These are phyloP conservation scores for Pueraria montana DNA, from an alignment of 306 rosid genomes.

Conservation along the genomic window DNA sequence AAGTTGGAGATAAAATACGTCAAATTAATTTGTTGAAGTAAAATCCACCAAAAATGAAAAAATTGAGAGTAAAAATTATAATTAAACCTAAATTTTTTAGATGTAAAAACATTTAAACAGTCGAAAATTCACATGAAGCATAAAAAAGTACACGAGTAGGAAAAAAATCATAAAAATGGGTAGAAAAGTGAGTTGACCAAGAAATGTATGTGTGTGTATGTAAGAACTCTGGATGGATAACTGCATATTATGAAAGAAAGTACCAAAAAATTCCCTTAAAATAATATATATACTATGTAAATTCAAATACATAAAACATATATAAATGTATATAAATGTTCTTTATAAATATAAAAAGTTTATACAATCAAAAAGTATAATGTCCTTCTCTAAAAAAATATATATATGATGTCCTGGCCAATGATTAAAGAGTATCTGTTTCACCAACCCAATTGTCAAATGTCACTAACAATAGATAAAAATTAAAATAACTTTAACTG, in stretches of 20 bases:
- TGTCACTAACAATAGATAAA: neutral
- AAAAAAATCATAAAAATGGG: neutral
- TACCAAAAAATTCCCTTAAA: too few relatives aligned
- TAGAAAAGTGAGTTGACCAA: neutral
- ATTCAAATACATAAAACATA: neutral
- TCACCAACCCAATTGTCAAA: neutral
- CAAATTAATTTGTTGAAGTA: too few relatives aligned
- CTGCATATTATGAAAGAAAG: too few relatives aligned
- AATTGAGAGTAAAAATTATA: too few relatives aligned
- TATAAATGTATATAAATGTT: neutral
- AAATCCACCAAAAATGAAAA: too few relatives aligned
- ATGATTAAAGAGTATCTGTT: neutral
- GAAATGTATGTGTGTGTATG: neutral
- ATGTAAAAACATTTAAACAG: neutral
- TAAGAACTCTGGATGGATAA: too few relatives aligned
- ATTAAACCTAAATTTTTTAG: too few relatives aligned
- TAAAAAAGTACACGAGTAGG: neutral
- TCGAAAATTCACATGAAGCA: too few relatives aligned
- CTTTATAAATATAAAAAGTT: neutral
- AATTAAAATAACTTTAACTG: neutral
- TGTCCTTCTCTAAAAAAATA: too few relatives aligned
- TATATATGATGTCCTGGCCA: neutral
- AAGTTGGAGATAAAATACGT: too few relatives aligned
- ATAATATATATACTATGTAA: too few relatives aligned
- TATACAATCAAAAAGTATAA: neutral